Conservation (phyloP, 257 asterid genomes). For the Solanum appendiculatum region DNA sequence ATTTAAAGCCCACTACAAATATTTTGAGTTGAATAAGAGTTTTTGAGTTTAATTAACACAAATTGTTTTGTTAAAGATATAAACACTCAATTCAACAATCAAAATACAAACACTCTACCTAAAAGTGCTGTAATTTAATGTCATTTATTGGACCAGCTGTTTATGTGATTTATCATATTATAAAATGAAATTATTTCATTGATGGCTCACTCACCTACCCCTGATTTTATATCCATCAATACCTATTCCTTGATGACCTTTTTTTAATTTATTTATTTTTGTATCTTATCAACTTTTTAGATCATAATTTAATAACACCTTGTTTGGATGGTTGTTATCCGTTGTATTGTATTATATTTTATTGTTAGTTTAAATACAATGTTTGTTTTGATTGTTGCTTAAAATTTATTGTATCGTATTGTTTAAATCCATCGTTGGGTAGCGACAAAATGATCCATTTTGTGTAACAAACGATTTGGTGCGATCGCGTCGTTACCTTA, state of each 20-base stretch:
- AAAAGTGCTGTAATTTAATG: background rate
- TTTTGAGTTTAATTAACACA: background rate
- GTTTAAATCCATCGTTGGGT: too few relatives aligned
- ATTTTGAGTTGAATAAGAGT: background rate
- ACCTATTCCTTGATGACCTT: background rate
- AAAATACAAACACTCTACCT: background rate
- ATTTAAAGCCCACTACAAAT: background rate
- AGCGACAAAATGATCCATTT: too few relatives aligned
- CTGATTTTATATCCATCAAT: background rate
- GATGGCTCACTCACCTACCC: background rate
- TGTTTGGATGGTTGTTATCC: rapidly evolving
- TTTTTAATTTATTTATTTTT: too few relatives aligned
- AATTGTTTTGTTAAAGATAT: background rate
- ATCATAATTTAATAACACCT: too few relatives aligned
- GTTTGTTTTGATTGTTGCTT: too few relatives aligned
- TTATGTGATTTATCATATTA: background rate
- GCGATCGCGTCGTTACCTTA: too few relatives aligned
- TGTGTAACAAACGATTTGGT: too few relatives aligned
- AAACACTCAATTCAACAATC: background rate
- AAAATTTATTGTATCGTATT: too few relatives aligned
- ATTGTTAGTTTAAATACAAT: too few relatives aligned
- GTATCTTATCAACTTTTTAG: rapidly evolving
- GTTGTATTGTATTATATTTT: too few relatives aligned
- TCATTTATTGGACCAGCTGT: background rate
- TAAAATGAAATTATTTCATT: background rate